These are phyloP conservation scores for Mycena venus DNA, from an alignment of 768 basidiomycete species.

Conservation along the genomic window DNA sequence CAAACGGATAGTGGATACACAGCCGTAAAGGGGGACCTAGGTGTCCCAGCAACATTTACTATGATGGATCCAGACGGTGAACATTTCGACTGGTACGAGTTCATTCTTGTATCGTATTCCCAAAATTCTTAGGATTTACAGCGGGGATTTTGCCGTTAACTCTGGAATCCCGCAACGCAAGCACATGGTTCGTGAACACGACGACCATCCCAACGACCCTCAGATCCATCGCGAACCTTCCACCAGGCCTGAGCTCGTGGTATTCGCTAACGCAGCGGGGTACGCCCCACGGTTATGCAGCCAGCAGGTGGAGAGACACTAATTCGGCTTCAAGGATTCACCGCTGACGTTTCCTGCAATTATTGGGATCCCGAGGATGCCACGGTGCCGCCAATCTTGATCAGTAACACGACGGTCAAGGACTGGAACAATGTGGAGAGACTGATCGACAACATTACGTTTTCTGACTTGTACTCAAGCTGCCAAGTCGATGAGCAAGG, in stretches of 20 bases:
- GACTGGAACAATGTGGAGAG: neutral
- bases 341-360: neutral
- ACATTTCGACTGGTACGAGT: neutral
- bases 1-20: constrained; percentile 3
- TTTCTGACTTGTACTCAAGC: neutral
- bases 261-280: neutral
- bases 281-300: neutral
- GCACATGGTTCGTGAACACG: neutral
- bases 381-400: neutral
- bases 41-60: neutral
- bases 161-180: neutral
- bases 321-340: neutral
- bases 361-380: neutral
- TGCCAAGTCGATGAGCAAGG: neutral
- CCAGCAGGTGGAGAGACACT: neutral
- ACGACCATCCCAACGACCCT: neutral
- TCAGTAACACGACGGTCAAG: neutral
- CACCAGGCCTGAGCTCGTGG: neutral
- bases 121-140: neutral
- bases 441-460: neutral
- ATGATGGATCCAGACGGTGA: constrained; percentile 1
- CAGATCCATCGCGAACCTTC: neutral
- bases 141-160: neutral
- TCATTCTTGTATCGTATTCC: neutral
- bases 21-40: neutral